Percentiles rank a stretch among this genome's conserved stretches.
These are phyloP conservation scores for Rhododendron molle DNA, from an alignment of 148 eudicot species.

Conservation along the genomic window DNA sequence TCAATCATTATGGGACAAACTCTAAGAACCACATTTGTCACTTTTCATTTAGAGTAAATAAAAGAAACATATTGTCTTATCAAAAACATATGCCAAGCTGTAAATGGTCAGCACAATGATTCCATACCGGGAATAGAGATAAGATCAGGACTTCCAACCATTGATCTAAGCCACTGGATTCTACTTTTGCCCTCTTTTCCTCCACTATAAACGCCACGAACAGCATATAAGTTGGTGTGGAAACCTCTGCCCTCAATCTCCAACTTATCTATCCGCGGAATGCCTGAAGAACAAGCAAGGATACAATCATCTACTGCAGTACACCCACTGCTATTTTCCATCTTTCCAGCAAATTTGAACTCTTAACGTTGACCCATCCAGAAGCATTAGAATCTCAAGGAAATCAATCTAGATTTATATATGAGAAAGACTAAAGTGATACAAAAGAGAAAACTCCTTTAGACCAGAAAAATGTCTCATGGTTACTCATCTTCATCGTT, in stretches of 20 bases:
- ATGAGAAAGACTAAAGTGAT: not conserved
- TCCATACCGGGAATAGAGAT: conserved; percentile 87
- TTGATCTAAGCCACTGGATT: conserved; percentile 98
- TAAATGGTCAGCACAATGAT: not conserved
- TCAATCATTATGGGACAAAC: not conserved
- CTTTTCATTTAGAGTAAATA: not conserved
- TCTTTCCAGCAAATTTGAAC: not conserved
- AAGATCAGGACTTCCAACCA: conserved; percentile 99
- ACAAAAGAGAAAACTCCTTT: not conserved
- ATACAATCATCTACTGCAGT: not conserved
- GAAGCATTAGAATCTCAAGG: not conserved
- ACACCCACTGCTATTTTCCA: not conserved
- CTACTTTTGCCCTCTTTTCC: conserved; percentile 96
- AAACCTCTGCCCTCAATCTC: conserved; percentile 99
- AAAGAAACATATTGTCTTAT: conserved; percentile 10
- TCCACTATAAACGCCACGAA: conserved; percentile 83
- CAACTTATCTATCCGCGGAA: conserved; percentile 82
- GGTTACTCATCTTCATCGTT: not conserved
- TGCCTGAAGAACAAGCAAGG: conserved; percentile 40
- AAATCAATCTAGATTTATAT: not conserved
- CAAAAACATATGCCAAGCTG: not conserved
- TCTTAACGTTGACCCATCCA: not conserved
- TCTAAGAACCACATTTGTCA: not conserved
- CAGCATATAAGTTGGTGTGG: conserved; percentile 93
- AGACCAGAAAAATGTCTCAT: not conserved